Conservation (phyloP, 495 filamentous ascomycete genomes). For the Aspergillus biplanus region DNA sequence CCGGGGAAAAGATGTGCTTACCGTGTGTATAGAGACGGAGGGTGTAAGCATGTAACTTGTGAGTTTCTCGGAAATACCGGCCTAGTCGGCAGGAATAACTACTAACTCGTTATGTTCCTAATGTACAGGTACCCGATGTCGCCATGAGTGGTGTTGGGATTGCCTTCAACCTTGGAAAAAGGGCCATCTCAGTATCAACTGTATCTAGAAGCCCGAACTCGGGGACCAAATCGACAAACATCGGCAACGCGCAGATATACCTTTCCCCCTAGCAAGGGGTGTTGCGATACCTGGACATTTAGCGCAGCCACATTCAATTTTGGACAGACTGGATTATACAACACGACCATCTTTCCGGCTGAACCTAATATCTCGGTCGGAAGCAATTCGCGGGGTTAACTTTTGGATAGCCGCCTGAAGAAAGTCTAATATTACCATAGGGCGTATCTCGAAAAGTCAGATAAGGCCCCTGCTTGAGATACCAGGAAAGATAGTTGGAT, state of each 20-base stretch:
- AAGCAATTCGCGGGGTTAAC: not conserved
- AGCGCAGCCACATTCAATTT: too few relatives aligned
- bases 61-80: not conserved
- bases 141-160: constrained; percentile 9
- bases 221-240: not conserved
- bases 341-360: not conserved
- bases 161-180: constrained; percentile 2
- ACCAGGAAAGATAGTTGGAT: not conserved
- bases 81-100: not conserved
- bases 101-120: not conserved
- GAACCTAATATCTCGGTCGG: not conserved
- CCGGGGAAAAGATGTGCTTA: constrained; percentile 5
- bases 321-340: not conserved
- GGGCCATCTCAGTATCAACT: constrained; percentile 1
- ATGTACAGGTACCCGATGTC: constrained; percentile 3
- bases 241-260: not conserved
- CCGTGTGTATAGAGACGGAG: constrained; percentile 10
- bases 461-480: not conserved
- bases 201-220: not conserved
- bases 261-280: not conserved
- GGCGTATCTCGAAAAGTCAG: not conserved
- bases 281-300: not conserved
- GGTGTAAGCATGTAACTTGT: constrained; percentile 13
- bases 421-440: not conserved
- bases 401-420: too few relatives aligned